These are phyloP conservation scores for Dovyalis caffra DNA, from an alignment of 345 rosid species.

Conservation along the genomic window DNA sequence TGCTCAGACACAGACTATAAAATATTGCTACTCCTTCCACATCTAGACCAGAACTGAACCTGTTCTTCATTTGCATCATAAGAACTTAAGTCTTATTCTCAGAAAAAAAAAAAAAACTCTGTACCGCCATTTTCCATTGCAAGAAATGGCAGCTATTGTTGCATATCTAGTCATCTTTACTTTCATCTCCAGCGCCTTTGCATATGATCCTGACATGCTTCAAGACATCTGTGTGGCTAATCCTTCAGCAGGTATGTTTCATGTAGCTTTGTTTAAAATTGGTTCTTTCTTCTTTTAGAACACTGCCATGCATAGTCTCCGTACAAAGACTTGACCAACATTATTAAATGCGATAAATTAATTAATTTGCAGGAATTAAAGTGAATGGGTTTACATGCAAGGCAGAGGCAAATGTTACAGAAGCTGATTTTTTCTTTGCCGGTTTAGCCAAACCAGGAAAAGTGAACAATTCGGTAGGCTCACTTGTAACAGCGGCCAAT, in stretches of 20 bases:
- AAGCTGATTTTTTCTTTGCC: slow-evolving; percentile 24
- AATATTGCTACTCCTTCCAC: not conserved
- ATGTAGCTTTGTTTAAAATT: not conserved
- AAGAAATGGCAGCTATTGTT: not conserved
- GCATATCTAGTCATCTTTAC: slow-evolving; percentile 13
- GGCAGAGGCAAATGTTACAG: slow-evolving; percentile 17
- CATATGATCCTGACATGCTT: slow-evolving; percentile 33
- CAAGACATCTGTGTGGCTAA: slow-evolving; percentile 33
- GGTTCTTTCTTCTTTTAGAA: not conserved
- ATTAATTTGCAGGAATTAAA: slow-evolving; percentile 11
- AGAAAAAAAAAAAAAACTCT: too few species aligned
- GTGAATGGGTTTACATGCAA: slow-evolving; percentile 33
- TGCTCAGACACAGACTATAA: slow-evolving; percentile 3
- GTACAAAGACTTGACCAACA: not conserved
- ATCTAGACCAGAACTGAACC: not conserved
- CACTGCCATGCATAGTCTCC: not conserved
- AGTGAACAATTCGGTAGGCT: slow-evolving; percentile 25
- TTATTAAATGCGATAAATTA: not conserved
- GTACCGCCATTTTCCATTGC: not conserved
- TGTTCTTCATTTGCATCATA: not conserved
- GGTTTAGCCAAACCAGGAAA: slow-evolving; percentile 22
- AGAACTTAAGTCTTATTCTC: too few species aligned
- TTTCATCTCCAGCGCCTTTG: slow-evolving; percentile 8
- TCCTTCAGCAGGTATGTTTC: slow-evolving; percentile 17
- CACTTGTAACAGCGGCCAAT: slow-evolving; percentile 23